Evolutionary conservation across 1,284 basidiomycete species (phyloP).

Genomic region (Cryptococcus sp.): DNA sequence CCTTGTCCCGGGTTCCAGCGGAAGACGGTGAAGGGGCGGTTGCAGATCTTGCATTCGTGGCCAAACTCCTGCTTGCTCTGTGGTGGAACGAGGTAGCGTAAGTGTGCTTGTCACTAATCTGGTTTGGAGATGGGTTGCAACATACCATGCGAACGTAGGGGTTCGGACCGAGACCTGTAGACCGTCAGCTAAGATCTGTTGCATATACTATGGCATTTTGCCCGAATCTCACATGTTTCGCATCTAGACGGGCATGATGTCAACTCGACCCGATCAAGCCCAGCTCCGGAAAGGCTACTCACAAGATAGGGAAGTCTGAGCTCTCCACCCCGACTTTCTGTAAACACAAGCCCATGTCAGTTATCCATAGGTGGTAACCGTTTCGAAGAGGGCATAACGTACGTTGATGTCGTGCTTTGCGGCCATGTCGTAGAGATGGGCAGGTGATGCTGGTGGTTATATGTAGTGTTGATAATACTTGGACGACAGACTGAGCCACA

Average conservation of each 20-base stretch:
- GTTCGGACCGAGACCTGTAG: slow-evolving; percentile 74
- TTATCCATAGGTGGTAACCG: not conserved
- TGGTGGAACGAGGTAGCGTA: not conserved
- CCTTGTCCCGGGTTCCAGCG: slow-evolving; percentile 95
- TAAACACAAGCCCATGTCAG: not conserved
- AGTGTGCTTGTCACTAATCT: not conserved
- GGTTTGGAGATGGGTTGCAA: not conserved
- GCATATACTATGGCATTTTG: not conserved
- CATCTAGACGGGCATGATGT: slow-evolving; percentile 75
- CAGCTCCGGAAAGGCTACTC: slow-evolving; percentile 13
- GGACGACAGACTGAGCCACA: too few relatives aligned
- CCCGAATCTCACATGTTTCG: slow-evolving; percentile 74
- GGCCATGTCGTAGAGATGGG: slow-evolving; percentile 21
- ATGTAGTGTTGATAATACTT: too few relatives aligned
- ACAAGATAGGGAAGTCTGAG: slow-evolving; percentile 50
- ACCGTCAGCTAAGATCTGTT: slow-evolving; percentile 10
- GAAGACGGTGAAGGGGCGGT: slow-evolving; percentile 93
- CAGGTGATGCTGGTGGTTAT: too few relatives aligned
- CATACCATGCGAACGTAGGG: slow-evolving; percentile 84
- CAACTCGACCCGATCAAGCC: slow-evolving; percentile 40
- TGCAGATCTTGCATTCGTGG: slow-evolving; percentile 83
- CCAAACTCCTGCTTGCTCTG: slow-evolving; percentile 95
- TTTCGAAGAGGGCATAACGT: slow-evolving; percentile 9
- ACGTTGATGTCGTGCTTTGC: slow-evolving; percentile 52
- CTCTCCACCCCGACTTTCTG: slow-evolving; percentile 50